These are phyloP conservation scores for Cornus florida DNA, from an alignment of 148 eudicot genomes.

Conservation along the genomic window DNA sequence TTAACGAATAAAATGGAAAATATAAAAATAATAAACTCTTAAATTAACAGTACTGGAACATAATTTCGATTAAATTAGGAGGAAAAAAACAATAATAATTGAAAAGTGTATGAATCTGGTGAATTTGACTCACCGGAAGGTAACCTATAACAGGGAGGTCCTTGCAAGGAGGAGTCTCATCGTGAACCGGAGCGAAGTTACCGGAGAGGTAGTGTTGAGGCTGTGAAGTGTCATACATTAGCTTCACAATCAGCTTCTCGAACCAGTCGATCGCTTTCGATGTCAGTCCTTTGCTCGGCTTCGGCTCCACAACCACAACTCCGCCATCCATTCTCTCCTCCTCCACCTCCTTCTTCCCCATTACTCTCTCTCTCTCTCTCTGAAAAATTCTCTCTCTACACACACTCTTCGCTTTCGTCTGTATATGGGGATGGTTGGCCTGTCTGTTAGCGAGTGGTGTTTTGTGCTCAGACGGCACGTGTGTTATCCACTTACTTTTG, in stretches of 20 bases:
- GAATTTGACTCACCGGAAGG: conserved; percentile 63
- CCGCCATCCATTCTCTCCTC: conserved; percentile 19
- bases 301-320: conserved; percentile 69
- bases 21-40: background rate
- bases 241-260: conserved; percentile 66
- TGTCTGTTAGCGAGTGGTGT: background rate
- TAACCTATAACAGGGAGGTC: conserved; percentile 65
- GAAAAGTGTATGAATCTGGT: background rate
- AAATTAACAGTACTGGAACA: too few species aligned
- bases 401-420: background rate
- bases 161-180: conserved; percentile 79
- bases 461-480: background rate
- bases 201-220: conserved; percentile 70
- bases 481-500: background rate
- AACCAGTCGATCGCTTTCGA: conserved; percentile 75
- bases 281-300: conserved; percentile 61
- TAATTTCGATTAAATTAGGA: background rate
- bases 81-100: too few species aligned
- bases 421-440: background rate
- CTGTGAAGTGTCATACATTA: conserved; percentile 54
- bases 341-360: conserved; percentile 24
- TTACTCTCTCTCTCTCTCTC: conserved; percentile 9
- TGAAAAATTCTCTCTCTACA: background rate
- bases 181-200: conserved; percentile 70
- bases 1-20: too few species aligned